Percentiles rank a stretch among this genome's conserved stretches.
phyloP scores from a whole-genome alignment of 2,329 filamentous ascomycete genomes.

The Neurospora crassa region DNA sequence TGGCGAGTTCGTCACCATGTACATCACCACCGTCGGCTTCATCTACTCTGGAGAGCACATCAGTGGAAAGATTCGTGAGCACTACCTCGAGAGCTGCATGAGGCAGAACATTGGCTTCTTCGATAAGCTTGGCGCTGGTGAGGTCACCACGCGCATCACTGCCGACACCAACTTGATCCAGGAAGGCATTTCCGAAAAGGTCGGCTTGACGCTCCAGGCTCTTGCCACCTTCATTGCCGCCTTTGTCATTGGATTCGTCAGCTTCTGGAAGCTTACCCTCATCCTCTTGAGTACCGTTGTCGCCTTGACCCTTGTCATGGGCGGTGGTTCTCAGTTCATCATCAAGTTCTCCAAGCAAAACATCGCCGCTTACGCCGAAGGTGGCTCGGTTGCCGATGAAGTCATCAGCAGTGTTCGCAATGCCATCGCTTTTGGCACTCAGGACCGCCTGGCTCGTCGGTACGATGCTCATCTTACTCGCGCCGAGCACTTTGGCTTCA shows the following conservation, averaged over 20 bases:
- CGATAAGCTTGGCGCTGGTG: conserved; percentile 84
- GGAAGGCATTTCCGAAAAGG: conserved; percentile 87
- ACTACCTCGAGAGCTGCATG: conserved; percentile 77
- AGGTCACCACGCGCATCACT: conserved; percentile 90
- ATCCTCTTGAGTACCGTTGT: conserved; percentile 78
- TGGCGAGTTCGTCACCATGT: conserved; percentile 67
- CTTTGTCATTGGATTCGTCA: conserved; percentile 83
- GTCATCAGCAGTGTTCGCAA: conserved; percentile 91
- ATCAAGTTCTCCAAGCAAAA: conserved; percentile 73
- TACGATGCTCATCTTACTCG: conserved; percentile 68
- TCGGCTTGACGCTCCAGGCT: conserved; percentile 66
- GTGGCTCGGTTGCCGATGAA: conserved; percentile 85
- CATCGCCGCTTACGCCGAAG: conserved; percentile 69
- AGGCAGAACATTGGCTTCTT: conserved; percentile 88
- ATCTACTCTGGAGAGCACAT: conserved; percentile 81
- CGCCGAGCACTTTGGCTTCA: conserved; percentile 69
- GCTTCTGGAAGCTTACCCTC: conserved; percentile 86
- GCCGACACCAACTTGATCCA: conserved; percentile 90
- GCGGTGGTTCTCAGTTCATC: conserved; percentile 61
- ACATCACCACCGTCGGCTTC: conserved; percentile 77
- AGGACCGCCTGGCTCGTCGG: conserved; percentile 79
- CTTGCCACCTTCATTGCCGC: conserved; percentile 77
- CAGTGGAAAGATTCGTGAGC: conserved; percentile 66
- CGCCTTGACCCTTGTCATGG: conserved; percentile 71
- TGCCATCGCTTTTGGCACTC: conserved; percentile 84